Evolutionary conservation across 2,329 filamentous ascomycete genomes (phyloP).

Genomic region (Diaporthe helianthi): DNA sequence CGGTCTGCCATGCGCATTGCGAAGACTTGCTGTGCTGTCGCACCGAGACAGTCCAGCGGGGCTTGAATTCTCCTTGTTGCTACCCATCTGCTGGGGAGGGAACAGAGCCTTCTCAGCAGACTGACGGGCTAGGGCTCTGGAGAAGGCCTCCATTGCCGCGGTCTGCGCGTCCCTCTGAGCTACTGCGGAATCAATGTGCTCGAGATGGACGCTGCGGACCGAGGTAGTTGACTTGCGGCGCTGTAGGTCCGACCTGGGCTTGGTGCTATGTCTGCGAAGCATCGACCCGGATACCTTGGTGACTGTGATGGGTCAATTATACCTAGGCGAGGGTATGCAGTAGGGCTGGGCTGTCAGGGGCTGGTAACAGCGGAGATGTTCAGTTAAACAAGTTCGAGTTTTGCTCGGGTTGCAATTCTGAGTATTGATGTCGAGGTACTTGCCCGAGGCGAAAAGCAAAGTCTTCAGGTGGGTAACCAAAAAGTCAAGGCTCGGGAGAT

Average conservation of each 20-base stretch:
- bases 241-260: conserved; percentile 51
- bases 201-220: conserved; percentile 52
- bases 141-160: conserved; percentile 68
- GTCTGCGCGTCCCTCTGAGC: conserved; percentile 67
- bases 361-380: not conserved
- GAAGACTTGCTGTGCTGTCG: conserved; percentile 35
- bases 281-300: conserved; percentile 43
- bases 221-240: conserved; percentile 63
- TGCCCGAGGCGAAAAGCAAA: not conserved
- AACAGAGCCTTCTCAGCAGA: conserved; percentile 45
- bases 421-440: not conserved
- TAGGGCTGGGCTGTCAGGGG: too few species aligned
- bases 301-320: not conserved
- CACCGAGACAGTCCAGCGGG: conserved; percentile 34
- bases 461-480: not conserved
- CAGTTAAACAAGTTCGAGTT: not conserved
- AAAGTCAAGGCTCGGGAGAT: not conserved
- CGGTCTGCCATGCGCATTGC: conserved; percentile 37
- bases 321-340: not conserved
- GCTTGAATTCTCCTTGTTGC: conserved; percentile 34
- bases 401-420: not conserved
- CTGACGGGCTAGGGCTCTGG: conserved; percentile 54
- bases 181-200: conserved; percentile 55
- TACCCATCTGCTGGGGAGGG: conserved; percentile 41
- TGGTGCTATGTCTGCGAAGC: conserved; percentile 58